Evolutionary conservation across 1,284 basidiomycete species (phyloP), one percentile per base, ranked within the genome.

Genomic region (Mycosarcoma maydis): DNA sequence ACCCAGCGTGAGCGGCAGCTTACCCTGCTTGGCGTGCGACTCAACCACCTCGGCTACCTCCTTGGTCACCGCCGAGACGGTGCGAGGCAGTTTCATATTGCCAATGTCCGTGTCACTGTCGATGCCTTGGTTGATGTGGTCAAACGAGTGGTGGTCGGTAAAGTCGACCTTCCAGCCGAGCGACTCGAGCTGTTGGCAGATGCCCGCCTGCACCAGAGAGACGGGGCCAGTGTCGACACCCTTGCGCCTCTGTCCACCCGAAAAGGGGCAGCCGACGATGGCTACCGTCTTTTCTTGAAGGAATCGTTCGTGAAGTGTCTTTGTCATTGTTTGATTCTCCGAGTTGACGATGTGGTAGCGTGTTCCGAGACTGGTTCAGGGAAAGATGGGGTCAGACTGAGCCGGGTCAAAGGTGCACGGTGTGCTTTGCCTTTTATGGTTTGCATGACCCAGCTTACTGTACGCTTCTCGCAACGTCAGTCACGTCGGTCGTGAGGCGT

Each of bases 131-230:
- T 86, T 81, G 50, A 94, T 88, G 47, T 90, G 88, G 76, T 92
- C 90, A 78, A 96, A 95, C 68, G 90, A 88, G 81, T 94, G 91
- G 77, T 93, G 90, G 2, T 91, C 90, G 68, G 93, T 88, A 80
- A 95, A 94, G 45, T 89, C 83, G 76, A 97, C 93, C 23, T 88
- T 85, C 92, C 93, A 98, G 43, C 92, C 94, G 23, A 98, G 88
- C 11, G 85, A 50, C 49, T 75, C 58, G 64, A 81, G 71, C 71
- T 80, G 79, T 37, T 66, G 32, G 44, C 62, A 58, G 39, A 81
- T 69, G 4, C 76, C 80, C 1, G 78, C 78, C 26, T 51, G 37
- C 19, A 80, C 57, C 32, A 81, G 59, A 32, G 72, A 65, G 55
- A 74, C 69, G 36, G 80, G 79, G 7, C 79, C 80, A 2, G 56